Conservation (phyloP, 73 alveolate genomes). For the Diophrys appendiculata region DNA sequence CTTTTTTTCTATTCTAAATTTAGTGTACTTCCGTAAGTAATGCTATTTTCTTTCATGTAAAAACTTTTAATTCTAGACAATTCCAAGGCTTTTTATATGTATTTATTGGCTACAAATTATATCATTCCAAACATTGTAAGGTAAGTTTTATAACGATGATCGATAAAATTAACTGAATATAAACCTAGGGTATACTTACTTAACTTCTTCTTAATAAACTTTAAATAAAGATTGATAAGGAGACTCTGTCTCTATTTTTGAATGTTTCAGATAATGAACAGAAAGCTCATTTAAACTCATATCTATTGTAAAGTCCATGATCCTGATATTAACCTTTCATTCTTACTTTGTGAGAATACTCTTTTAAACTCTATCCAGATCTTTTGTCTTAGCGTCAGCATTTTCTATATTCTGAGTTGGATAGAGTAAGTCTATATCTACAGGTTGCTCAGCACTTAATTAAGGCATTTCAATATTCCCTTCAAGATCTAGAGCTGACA, state of each 20-base stretch:
- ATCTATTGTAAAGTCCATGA: not conserved
- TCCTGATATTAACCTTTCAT: not conserved
- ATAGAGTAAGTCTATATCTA: not conserved
- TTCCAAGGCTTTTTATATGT: not conserved
- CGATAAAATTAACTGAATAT: not conserved
- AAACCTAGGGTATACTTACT: not conserved
- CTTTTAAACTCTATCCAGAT: conserved; percentile 4
- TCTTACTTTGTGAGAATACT: not conserved
- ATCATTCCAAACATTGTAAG: conserved; percentile 11
- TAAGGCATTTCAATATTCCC: not conserved
- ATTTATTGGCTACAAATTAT: not conserved
- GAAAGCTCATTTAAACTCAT: conserved; percentile 8
- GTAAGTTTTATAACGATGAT: not conserved
- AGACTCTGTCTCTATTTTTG: conserved; percentile 1
- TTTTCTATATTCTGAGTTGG: conserved; percentile 11
- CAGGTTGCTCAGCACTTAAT: not conserved
- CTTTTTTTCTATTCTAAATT: not conserved
- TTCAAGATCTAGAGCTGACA: not conserved
- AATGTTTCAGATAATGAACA: not conserved
- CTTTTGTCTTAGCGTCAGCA: not conserved
- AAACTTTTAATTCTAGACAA: not conserved
- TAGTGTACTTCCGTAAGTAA: not conserved
- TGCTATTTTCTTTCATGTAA: not conserved
- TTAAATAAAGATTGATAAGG: not conserved
- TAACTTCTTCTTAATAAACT: not conserved